These are phyloP conservation scores for Lactarius sanguifluus DNA, from an alignment of 768 basidiomycete genomes.

Conservation along the genomic window DNA sequence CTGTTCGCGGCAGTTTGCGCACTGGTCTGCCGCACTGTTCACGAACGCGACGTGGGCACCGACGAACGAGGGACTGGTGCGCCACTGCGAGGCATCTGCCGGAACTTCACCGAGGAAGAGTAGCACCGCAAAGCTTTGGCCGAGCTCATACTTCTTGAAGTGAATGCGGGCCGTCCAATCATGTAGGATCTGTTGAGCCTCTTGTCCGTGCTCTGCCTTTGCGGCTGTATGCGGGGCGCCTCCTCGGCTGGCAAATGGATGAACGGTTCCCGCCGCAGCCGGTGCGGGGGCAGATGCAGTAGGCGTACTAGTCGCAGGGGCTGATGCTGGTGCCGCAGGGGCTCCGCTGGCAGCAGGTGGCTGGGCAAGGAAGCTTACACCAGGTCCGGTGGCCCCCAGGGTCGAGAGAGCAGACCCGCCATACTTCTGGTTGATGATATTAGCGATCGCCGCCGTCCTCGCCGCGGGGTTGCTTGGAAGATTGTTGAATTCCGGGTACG, in stretches of 20 bases:
- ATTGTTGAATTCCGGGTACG: conserved; percentile 52
- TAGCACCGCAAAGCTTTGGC: conserved; percentile 44
- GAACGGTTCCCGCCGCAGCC: background rate
- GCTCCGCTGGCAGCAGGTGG: background rate
- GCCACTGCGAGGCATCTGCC: conserved; percentile 42
- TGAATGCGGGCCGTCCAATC: conserved; percentile 48
- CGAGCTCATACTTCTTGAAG: conserved; percentile 46
- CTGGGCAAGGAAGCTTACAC: conserved; percentile 25
- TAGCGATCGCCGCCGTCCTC: conserved; percentile 37
- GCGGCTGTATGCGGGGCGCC: conserved; percentile 2
- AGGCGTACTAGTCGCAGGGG: background rate
- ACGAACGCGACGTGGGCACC: conserved; percentile 49
- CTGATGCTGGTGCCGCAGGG: background rate
- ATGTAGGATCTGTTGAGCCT: conserved; percentile 6
- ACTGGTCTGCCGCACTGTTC: conserved; percentile 37
- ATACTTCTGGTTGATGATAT: conserved; percentile 41
- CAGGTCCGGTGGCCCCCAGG: background rate
- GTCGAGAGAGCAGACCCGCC: conserved; percentile 25
- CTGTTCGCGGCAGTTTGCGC: conserved; percentile 43
- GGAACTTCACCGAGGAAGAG: conserved; percentile 49
- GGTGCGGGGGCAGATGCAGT: background rate
- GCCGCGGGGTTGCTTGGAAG: conserved; percentile 35
- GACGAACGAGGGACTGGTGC: conserved; percentile 38
- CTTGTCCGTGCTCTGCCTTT: background rate
- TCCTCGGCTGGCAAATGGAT: conserved; percentile 13